Percentiles rank a stretch among this genome's conserved stretches.
Evolutionary conservation across 139 green algal genomes (phyloP).

Genomic region (Pseudopediastrum boryanum): DNA sequence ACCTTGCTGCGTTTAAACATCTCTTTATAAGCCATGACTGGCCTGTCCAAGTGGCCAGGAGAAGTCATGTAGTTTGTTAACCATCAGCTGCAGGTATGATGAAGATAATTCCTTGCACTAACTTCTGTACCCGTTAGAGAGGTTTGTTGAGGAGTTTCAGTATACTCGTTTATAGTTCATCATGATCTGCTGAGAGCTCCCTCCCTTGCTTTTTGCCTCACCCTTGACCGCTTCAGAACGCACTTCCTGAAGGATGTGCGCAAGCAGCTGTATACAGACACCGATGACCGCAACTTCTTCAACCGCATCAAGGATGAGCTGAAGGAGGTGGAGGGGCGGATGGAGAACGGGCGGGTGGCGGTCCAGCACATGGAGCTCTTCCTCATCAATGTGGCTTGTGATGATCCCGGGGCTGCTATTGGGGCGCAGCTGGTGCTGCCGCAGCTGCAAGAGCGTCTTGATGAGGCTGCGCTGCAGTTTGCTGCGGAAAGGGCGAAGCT

Average conservation of each 20-base stretch:
- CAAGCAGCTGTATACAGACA: slow-evolving; percentile 84
- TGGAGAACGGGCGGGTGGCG: slow-evolving; percentile 74
- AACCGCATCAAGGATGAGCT: slow-evolving; percentile 63
- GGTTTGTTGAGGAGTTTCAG: too few species aligned
- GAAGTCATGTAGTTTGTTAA: too few species aligned
- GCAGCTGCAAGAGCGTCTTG: slow-evolving; percentile 74
- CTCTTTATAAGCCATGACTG: neutral
- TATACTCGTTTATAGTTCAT: too few species aligned
- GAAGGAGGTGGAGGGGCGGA: slow-evolving; percentile 54
- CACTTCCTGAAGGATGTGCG: slow-evolving; percentile 78
- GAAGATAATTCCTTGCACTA: too few species aligned
- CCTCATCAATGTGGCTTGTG: slow-evolving; percentile 81
- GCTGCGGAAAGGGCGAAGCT: slow-evolving; percentile 60
- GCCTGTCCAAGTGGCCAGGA: too few species aligned
- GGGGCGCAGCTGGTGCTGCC: slow-evolving; percentile 75
- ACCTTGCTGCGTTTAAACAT: too few species aligned
- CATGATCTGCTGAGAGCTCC: too few species aligned
- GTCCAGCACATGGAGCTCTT: slow-evolving; percentile 81
- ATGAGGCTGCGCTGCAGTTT: slow-evolving; percentile 60
- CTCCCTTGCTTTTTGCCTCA: neutral
- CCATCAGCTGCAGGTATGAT: too few species aligned
- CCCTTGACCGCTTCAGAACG: slow-evolving; percentile 28
- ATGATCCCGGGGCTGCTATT: slow-evolving; percentile 75
- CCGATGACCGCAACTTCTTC: slow-evolving; percentile 80
- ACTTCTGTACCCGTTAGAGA: too few species aligned